A percentile compares a stretch with the other conserved stretches of the same genome.
Conservation (phyloP, 2,329 filamentous ascomycete genomes). For the Volutella citrinella region DNA sequence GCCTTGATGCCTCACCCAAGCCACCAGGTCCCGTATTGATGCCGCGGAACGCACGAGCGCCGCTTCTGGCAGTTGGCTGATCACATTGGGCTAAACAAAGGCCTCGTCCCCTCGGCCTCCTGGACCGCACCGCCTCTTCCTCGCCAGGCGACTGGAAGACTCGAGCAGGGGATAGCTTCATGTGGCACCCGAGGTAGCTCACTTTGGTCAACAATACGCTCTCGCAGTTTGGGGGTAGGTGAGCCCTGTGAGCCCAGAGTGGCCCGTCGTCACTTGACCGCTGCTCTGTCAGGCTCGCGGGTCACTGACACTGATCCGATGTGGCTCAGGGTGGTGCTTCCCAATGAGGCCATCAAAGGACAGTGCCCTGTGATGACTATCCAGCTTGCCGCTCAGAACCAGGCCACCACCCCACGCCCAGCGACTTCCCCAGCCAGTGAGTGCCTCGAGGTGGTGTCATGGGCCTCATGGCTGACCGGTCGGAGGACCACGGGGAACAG, state of each 20-base stretch:
- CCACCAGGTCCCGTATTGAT: too few relatives aligned
- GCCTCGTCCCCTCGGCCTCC: too few relatives aligned
- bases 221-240: constrained; percentile 11
- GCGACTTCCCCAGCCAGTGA: constrained; percentile 16
- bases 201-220: too few relatives aligned
- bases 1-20: too few relatives aligned
- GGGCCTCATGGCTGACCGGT: constrained; percentile 14
- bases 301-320: constrained; percentile 21
- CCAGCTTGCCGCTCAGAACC: constrained; percentile 16
- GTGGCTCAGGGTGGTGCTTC: constrained; percentile 18
- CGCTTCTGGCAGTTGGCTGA: too few relatives aligned
- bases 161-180: constrained; percentile 20
- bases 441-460: constrained; percentile 20
- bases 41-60: too few relatives aligned
- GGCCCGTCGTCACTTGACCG: constrained; percentile 24
- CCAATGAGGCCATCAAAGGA: constrained; percentile 25
- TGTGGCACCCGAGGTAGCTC: constrained; percentile 24
- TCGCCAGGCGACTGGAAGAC: too few relatives aligned
- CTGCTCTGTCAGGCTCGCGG: constrained; percentile 16
- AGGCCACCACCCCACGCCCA: constrained; percentile 24
- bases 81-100: too few relatives aligned
- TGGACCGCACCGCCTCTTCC: too few relatives aligned
- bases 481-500: constrained; percentile 1
- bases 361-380: constrained; percentile 19
- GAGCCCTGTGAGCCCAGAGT: constrained; percentile 19